Conservation (phyloP, 2,329 filamentous ascomycete species). For the Balansia obtecta region DNA sequence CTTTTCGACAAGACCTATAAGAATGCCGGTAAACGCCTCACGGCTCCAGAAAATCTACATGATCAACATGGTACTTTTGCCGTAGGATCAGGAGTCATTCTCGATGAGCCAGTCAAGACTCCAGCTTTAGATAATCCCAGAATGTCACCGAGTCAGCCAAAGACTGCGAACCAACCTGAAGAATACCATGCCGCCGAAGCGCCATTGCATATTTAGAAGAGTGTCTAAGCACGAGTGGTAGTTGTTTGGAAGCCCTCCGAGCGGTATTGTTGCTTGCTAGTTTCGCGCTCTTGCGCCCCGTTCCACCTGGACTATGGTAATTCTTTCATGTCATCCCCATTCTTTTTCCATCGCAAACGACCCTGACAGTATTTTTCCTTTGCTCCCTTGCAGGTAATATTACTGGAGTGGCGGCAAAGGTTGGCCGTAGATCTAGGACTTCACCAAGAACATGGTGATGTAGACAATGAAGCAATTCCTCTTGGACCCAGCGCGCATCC, state of each 20-base stretch:
- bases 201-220: slow-evolving; percentile 85
- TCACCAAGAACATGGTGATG: slow-evolving; percentile 85
- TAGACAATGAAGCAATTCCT: slow-evolving; percentile 46
- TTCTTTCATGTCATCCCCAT: slow-evolving; percentile 10
- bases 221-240: slow-evolving; percentile 73
- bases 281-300: slow-evolving; percentile 80
- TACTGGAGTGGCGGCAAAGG: slow-evolving; percentile 77
- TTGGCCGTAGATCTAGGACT: slow-evolving; percentile 84
- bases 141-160: slow-evolving; percentile 18
- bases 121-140: slow-evolving; percentile 23
- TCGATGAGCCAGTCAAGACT: slow-evolving; percentile 48
- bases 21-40: slow-evolving; percentile 51
- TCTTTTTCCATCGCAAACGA: background rate
- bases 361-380: background rate
- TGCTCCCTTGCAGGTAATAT: slow-evolving; percentile 60
- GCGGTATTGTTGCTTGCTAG: slow-evolving; percentile 84
- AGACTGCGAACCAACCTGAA: slow-evolving; percentile 60
- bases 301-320: slow-evolving; percentile 81
- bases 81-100: slow-evolving; percentile 86
- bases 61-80: slow-evolving; percentile 95
- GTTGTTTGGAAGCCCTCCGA: slow-evolving; percentile 84
- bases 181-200: slow-evolving; percentile 93
- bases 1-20: slow-evolving; percentile 77
- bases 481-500: slow-evolving; percentile 24
- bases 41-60: slow-evolving; percentile 82